Evolutionary conservation across 352 stramenopile species (phyloP), one percentile per base, ranked within the genome.

Genomic region (Peronospora farinosa): DNA sequence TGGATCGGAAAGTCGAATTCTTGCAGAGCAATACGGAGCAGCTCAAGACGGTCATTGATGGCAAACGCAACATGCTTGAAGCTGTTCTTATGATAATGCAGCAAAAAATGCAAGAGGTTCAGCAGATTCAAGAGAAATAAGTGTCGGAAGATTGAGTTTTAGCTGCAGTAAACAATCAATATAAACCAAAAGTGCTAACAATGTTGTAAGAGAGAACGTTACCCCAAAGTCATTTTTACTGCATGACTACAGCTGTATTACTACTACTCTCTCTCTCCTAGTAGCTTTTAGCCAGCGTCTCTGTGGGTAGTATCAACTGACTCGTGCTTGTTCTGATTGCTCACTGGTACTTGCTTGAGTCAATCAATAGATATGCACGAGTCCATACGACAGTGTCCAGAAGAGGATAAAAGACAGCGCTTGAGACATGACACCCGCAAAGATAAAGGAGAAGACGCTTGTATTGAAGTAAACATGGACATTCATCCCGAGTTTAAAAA

Each of bases 11-110:
- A 72, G 61, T 92, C 5, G 90, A 89, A 47, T 82, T 97, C 48
- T 67, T 97, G 19, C 78, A 97, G 73, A 88, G 71, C 54, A 98
- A 97, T 70, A 92, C 76, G 51, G 91, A 97, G 21, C 92, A 92
- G 59, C 72, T 98, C 60, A 92, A 93, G 61, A 82, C 88, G 25
- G 87, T 92, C 51, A 69, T 94, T 28, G 67, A 83, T 33, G 65
- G 49, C 55, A 92, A 93, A 68, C 79, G 78, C 35, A 81, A 83
- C 58, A 93, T 88, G 74, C 60, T 88, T 9, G 77, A 91, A 43
- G 74, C 74, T 36, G 80, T 90, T 47, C 65, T 91, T 42, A 80
- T 84, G 56, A 74, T 91, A 47, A 86, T 93, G 75, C 82, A 93
- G 65, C 67, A 88, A 35, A 93, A 91, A 69, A 67, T 93, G 33